Percentiles rank a stretch among this genome's conserved stretches.
These are phyloP conservation scores for Lentinula guzmanii DNA, from an alignment of 768 basidiomycete species.

Conservation along the genomic window DNA sequence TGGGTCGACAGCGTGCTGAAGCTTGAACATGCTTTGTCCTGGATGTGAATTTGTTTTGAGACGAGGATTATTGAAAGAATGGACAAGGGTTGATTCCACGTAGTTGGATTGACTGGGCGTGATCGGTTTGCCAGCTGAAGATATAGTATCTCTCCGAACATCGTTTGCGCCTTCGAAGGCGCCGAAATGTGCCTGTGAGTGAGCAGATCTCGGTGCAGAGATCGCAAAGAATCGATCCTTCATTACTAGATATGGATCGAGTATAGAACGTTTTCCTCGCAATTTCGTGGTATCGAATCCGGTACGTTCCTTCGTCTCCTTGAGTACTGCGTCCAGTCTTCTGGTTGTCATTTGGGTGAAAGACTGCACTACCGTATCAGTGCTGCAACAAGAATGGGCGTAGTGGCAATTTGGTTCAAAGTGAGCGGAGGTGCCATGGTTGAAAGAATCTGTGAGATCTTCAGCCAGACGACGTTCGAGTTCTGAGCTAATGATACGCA, in stretches of 20 bases:
- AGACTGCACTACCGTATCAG: neutral
- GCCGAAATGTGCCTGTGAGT: neutral
- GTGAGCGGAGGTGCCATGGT: neutral
- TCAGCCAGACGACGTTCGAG: conserved; percentile 33
- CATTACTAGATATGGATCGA: conserved; percentile 16
- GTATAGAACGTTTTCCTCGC: conserved; percentile 43
- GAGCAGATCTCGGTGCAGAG: neutral
- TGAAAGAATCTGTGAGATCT: neutral
- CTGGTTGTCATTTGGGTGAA: neutral
- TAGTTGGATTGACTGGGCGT: neutral
- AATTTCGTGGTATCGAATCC: conserved; percentile 39
- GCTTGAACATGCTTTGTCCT: neutral
- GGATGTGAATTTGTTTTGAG: neutral
- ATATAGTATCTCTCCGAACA: neutral
- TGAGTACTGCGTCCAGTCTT: conserved; percentile 9
- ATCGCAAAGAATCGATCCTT: neutral
- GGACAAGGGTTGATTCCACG: neutral
- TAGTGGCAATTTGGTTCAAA: neutral
- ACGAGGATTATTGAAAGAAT: neutral
- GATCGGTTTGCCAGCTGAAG: neutral
- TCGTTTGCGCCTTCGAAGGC: neutral
- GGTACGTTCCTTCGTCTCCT: conserved; percentile 42
- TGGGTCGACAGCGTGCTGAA: neutral
- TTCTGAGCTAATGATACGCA: conserved; percentile 32
- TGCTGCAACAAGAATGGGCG: neutral